phyloP scores from a whole-genome alignment of 2,329 filamentous ascomycete species.

The Pezicula neosporulosa region DNA sequence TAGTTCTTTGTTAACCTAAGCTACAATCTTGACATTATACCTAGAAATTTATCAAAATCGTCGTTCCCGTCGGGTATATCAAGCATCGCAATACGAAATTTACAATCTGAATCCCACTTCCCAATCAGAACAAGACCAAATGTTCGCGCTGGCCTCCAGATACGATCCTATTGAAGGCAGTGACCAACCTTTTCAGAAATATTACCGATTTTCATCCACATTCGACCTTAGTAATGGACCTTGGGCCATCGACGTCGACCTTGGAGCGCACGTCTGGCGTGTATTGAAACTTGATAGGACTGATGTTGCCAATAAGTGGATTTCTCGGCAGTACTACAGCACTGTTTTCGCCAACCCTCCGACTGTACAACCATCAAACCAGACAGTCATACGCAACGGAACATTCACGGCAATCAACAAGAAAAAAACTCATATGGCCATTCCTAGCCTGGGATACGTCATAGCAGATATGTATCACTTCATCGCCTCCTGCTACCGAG shows the following conservation, averaged over 20 bases:
- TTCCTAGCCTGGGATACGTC: slow-evolving; percentile 4
- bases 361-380: not conserved
- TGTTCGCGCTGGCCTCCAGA: slow-evolving; percentile 6
- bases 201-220: slow-evolving; percentile 4
- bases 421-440: slow-evolving; percentile 1
- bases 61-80: no score
- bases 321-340: not conserved
- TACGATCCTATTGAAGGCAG: not conserved
- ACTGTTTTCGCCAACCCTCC: not conserved
- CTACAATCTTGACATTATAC: not conserved
- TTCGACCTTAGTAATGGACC: not conserved
- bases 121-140: not conserved
- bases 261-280: slow-evolving; percentile 6
- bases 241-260: slow-evolving; percentile 13
- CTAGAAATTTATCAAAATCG: no score
- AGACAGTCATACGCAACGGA: not conserved
- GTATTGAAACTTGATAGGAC: slow-evolving; percentile 1
- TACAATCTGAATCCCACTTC: no score
- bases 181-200: slow-evolving; percentile 7
- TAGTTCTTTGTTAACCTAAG: not conserved
- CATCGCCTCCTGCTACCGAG: not conserved
- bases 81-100: no score
- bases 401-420: slow-evolving; percentile 3
- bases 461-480: slow-evolving; percentile 9
- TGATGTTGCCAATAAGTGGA: slow-evolving; percentile 7